Base-by-base conservation (phyloP, 495 filamentous ascomycete genomes). In the Halenospora varia region DNA sequence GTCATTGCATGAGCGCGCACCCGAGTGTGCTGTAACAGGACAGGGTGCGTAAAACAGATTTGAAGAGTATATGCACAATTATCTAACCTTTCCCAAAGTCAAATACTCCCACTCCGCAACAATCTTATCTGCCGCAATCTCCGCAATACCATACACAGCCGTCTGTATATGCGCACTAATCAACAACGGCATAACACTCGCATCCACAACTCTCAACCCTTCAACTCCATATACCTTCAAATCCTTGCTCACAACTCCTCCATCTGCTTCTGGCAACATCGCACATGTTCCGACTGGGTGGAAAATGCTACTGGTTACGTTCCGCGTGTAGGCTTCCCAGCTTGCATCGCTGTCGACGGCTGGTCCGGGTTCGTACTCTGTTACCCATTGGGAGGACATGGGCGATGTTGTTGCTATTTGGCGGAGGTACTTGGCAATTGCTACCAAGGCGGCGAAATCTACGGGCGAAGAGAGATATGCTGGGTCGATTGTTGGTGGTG, bases 111-210 rank as follows among this genome's bases (percentile, higher is more conserved):
- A 40, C 35, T 9, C 35, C n/a, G 35, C 70, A 68, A 79, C 79
- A 62, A 83, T 80, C 2, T 81, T 53, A 68, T 81, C 79, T 3
- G 79, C 78, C 15, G 77, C 80, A 61, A 71, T 67, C 67, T 85
- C 82, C 0, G 78, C 82, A 19, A 82, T 70, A 0, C 77, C 78
- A 68, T 82, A 83, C 10, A 82, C 77, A 1, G 68, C 67, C 2
- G 73, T 71, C 65, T 75, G 70, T 23, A 82, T 75, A 65, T 82
- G 79, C 0, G 72, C 79, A 9, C 60, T 56, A 8, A 75, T 68
- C 51, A 75, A 67, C 18, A 82, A 45, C 0, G 81, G 6, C 77
- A 85, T 73, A 17, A 82, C 64, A 61, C 78, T 82, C 0, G 80
- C 81, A 61, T 84, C 81, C 0, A 81, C 76, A 0, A 83, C 72